Percentiles rank a stretch among this genome's conserved stretches.
Conservation (phyloP, 257 asterid species). For the Salvia hispanica region DNA sequence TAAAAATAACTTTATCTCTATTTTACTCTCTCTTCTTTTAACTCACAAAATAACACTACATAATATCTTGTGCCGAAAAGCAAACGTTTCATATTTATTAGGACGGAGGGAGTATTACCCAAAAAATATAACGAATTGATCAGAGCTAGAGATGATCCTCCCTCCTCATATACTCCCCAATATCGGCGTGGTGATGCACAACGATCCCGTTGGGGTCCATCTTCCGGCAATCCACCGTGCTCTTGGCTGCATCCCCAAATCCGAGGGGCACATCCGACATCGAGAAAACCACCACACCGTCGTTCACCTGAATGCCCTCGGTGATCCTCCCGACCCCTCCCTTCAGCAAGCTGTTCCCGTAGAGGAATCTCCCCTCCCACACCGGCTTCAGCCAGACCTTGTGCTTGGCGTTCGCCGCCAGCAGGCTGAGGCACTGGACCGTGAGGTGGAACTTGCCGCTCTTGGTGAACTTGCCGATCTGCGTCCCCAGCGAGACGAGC, state of each 20-base stretch:
- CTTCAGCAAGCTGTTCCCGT: constrained; percentile 84
- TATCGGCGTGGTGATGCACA: constrained; percentile 79
- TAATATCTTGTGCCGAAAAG: no score
- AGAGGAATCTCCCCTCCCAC: constrained; percentile 78
- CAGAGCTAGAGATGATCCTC: constrained; percentile 74
- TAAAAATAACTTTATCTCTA: no score
- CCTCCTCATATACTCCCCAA: constrained; percentile 89
- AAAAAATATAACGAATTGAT: no score
- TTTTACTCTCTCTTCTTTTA: no score
- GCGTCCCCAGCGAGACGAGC: constrained; percentile 71
- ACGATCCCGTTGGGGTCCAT: constrained; percentile 88
- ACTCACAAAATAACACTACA: no score
- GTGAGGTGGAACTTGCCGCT: constrained; percentile 70
- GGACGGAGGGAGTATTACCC: no score
- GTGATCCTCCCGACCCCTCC: constrained; percentile 95
- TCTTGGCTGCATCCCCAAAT: constrained; percentile 86
- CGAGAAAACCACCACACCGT: constrained; percentile 85
- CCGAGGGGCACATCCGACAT: constrained; percentile 91
- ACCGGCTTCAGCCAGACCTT: constrained; percentile 94
- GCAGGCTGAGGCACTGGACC: constrained; percentile 56
- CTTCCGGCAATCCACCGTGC: constrained; percentile 79
- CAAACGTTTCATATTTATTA: no score
- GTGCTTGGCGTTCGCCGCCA: constrained; percentile 81
- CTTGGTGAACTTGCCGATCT: constrained; percentile 79
- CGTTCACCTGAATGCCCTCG: constrained; percentile 71